Base-by-base conservation (phyloP, 1,284 basidiomycete genomes). In the Afroboletus lepidellus region DNA sequence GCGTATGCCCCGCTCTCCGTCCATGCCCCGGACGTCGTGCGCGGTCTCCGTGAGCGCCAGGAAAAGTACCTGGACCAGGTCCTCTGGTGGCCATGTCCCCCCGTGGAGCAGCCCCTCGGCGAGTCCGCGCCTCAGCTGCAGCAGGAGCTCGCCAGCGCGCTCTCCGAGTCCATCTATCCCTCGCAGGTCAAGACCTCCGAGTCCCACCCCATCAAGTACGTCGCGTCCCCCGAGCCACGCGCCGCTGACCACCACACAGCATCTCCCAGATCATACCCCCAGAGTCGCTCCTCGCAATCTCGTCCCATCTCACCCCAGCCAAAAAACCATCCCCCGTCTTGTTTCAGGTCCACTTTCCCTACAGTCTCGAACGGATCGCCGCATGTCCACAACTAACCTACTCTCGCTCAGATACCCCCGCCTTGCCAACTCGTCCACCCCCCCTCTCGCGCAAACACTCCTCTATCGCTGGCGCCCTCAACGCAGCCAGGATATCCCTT, bases 131-230 rank as follows among this genome's bases (percentile, higher is more conserved):
- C 53, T 58, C 58, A 52, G 50, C 60, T 64, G 57, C 65, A 56
- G 60, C 57, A 47, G 6, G 46, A 64, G 23, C 54, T 69, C 16
- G 54, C 46, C 34, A 32, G 42, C 12, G 66, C 64, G 3, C 54
- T 66, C 37, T 62, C 64, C 7, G 59, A 62, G 8, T 46, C 50
- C 37, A 55, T 66, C 41, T 1, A 11, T 30, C 56, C 50, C 48
- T 59, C 44, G 39, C 61, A 56, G 42, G 55, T 85, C 54, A 92
- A 92, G 65, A 94, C 92, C 0, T 92, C 90, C 1, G 76, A 82
- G 43, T 82, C 87, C 0, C 91, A 94, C 69, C 92, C 92, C 3
- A 89, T 94, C 65, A 90, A 92, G 89, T 92, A 63, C 62, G 72
- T 69, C 36, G 12, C 3, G 21, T 20, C 25, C 36, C 38, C 20